These are phyloP conservation scores for Pichia pseudocactophila DNA, from an alignment of 805 yeast species.

Conservation along the genomic window DNA sequence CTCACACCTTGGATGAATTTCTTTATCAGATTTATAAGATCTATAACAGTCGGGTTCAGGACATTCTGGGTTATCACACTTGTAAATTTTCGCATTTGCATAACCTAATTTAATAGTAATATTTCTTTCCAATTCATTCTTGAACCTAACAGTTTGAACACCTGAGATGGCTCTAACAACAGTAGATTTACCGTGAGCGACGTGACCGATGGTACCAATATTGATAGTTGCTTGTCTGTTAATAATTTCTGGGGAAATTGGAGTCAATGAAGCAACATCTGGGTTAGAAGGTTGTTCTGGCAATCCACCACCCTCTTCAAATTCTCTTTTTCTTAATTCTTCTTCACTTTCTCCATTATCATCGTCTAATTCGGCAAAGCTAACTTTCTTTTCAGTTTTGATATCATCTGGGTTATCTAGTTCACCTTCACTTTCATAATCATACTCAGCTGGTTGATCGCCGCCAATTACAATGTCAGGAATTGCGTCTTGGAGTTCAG, in stretches of 20 bases:
- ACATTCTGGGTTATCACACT: constrained; percentile 75
- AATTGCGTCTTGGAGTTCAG: constrained; percentile 73
- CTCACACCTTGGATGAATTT: constrained; percentile 86
- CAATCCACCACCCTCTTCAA: constrained; percentile 96
- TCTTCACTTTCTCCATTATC: constrained; percentile 58
- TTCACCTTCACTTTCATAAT: constrained; percentile 31
- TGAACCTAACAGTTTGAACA: constrained; percentile 97
- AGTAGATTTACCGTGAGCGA: constrained; percentile 98
- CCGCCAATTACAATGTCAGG: constrained; percentile 77
- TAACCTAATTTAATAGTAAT: constrained; percentile 97
- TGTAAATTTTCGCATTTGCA: constrained; percentile 97
- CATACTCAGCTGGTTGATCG: constrained; percentile 27
- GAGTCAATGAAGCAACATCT: constrained; percentile 72
- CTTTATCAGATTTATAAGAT: constrained; percentile 91
- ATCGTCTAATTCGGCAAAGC: constrained; percentile 63
- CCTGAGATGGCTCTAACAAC: constrained; percentile 98
- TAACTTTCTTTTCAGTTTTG: constrained; percentile 59
- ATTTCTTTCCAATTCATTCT: constrained; percentile 97
- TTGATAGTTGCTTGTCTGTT: constrained; percentile 98
- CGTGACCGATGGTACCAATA: constrained; percentile 98
- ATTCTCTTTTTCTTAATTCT: constrained; percentile 72
- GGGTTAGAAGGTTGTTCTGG: constrained; percentile 94
- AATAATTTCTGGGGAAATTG: constrained; percentile 89
- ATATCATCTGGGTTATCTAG: constrained; percentile 25
- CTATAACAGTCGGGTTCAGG: constrained; percentile 93